Base-by-base conservation (phyloP, 257 asterid species). In the Leonotis leonurus region DNA sequence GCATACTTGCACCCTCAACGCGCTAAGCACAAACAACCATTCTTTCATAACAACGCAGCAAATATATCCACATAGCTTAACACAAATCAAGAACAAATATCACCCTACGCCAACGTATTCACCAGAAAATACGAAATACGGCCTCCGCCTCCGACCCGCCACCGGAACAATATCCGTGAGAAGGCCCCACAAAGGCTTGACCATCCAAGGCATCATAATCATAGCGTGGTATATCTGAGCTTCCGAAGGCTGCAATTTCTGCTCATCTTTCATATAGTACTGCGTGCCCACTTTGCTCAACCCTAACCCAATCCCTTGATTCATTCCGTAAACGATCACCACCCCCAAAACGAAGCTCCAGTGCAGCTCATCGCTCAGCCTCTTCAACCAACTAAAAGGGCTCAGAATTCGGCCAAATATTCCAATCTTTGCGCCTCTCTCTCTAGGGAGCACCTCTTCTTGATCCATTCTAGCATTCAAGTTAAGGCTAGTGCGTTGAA, bases 341-440 rank as follows among this genome's bases (percentile, higher is more conserved):
- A 90, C 97, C 32, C 95, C 90, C 72, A 75, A 80, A 3, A 87
- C 95, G 62, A 90, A 87, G 75, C 87, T 87, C 97, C 95, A 90
- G 63, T 85, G 97, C 72, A 84, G 75, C 68, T 90, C 83, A 13
- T 71, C 55, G 0, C 83, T 80, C 63, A 90, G 83, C 85, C 60
- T 85, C 51, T 71, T 78, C 43, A 90, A 48, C 88, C 92, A 90
- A 35, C 60, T 44, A 43, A 80, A 74, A 18, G 83, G 83, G 54
- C 70, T 73, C 13, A 64, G 2, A 70, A 77, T 73, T 69, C 52
- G 18, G 27, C 75, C 73, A 13, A 57, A 64, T 8, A 64, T 12
- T 36, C 75, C 73, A n/a, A 17, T 11, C 25, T 56, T 73, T 6
- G 68, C 60, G 17, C 41, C 17, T 25, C 59, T 75, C 9, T 57